Evolutionary conservation across 2,329 filamentous ascomycete species (phyloP), one percentile per base, ranked within the genome.

Genomic region (Alternaria postmessia): DNA sequence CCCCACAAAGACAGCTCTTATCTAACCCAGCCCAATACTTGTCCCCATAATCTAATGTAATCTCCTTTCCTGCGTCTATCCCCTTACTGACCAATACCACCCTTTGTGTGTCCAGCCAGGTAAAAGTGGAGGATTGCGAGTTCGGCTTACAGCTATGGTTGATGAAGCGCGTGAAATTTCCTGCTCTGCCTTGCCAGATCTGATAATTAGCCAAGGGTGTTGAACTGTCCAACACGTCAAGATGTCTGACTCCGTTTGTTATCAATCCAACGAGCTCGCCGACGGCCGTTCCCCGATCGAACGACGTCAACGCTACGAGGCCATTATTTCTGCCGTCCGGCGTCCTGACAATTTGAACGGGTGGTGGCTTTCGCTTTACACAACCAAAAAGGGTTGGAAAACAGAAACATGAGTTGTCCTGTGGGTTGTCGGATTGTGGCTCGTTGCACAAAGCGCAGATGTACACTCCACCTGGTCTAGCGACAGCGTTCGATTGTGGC

Each of bases 121-220:
- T 79, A 68, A 88, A 87, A 9, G 81, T 80, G 64, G 87, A 81
- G 46, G 85, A 87, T 67, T 87, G 85, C 53, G 82, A 82, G 63
- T 88, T 88, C 2, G 85, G 82, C 16, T 82, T 81, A 70, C 85
- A 88, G 44, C 84, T 87, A 66, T 88, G 83, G 68, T 87, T 88
- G 41, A 87, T 82, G 65, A 88, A 88, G 1, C 85, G 79, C 2
- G 85, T 87, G 64, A 84, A 86, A 66, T 88, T 88, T 4, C 86
- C 84, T 70, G 82, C 80, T 54, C 75, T 74, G 0, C 85, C 85
- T 68, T 88, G 86, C 79, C 82, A 88, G 55, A 88, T 87, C 68
- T 88, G 86, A 65, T 87, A 88, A 0, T 77, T 78, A 0, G 79
- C 84, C 64, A 86, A 83, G 61, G 86, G 86, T 0, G 80, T 79